Evolutionary conservation across 169 alveolate species (phyloP).

Genomic region (Plasmodium coatneyi): DNA sequence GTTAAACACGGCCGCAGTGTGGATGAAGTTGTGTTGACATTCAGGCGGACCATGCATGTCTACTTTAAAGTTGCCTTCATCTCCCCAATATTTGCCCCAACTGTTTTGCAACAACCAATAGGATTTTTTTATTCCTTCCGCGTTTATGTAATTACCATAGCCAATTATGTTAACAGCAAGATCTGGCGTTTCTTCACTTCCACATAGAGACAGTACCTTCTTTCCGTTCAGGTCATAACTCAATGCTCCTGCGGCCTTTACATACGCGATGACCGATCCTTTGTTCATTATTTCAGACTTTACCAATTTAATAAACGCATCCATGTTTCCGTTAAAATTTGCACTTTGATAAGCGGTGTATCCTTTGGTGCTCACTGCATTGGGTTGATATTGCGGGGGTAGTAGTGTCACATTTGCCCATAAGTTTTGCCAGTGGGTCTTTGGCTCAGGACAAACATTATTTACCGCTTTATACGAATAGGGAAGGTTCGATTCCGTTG

Average conservation of each 20-base stretch:
- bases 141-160: slow-evolving; percentile 48
- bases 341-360: not conserved
- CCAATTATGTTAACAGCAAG: slow-evolving; percentile 60
- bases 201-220: slow-evolving; percentile 27
- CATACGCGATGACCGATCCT: slow-evolving; percentile 50
- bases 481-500: not conserved
- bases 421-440: not conserved
- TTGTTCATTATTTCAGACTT: slow-evolving; percentile 22
- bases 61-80: slow-evolving; percentile 15
- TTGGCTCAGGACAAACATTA: not conserved
- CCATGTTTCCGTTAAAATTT: not conserved
- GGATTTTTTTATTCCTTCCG: not conserved
- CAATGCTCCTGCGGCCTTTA: slow-evolving; percentile 11
- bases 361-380: not conserved
- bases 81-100: slow-evolving; percentile 40
- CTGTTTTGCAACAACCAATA: slow-evolving; percentile 22
- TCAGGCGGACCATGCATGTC: slow-evolving; percentile 37
- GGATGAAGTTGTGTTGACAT: slow-evolving; percentile 5
- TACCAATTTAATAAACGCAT: slow-evolving; percentile 16
- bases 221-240: slow-evolving; percentile 56
- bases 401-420: not conserved
- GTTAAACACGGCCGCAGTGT: slow-evolving; percentile 4
- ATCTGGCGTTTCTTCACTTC: slow-evolving; percentile 12
- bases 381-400: not conserved
- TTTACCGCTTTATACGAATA: not conserved